Evolutionary conservation across 208 protist species (phyloP).

Genomic region (Acanthamoeba comandoni): DNA sequence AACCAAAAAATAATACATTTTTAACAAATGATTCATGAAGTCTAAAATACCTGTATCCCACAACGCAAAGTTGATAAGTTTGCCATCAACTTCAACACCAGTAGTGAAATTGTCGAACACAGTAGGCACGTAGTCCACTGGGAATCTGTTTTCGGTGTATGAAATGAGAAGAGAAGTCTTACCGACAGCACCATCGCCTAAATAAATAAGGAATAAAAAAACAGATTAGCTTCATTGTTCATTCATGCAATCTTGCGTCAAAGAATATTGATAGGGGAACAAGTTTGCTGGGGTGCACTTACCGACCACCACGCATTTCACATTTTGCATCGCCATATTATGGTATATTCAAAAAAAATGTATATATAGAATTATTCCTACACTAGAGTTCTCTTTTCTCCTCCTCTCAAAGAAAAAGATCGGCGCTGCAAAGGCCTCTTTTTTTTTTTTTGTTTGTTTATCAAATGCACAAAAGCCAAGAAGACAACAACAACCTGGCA

Average conservation of each 20-base stretch:
- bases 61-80: constrained; percentile 85
- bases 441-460: no score
- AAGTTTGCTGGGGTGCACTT: not conserved
- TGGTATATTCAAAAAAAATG: not conserved
- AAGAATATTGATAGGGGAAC: not conserved
- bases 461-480: no score
- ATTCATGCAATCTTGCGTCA: not conserved
- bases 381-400: not conserved
- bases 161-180: constrained; percentile 71
- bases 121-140: constrained; percentile 63
- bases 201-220: not conserved
- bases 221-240: not conserved
- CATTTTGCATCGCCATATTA: constrained; percentile 74
- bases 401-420: not conserved
- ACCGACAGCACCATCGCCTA: constrained; percentile 69
- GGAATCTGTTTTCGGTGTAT: constrained; percentile 73
- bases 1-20: no score
- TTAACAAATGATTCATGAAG: no score
- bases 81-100: constrained; percentile 86
- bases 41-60: constrained; percentile 85
- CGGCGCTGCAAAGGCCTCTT: not conserved
- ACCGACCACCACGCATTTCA: constrained; percentile 74
- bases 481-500: no score
- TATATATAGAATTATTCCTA: not conserved
- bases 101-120: constrained; percentile 92